Conservation (phyloP, 495 filamentous ascomycete species). For the Aspergillus indologenus region DNA sequence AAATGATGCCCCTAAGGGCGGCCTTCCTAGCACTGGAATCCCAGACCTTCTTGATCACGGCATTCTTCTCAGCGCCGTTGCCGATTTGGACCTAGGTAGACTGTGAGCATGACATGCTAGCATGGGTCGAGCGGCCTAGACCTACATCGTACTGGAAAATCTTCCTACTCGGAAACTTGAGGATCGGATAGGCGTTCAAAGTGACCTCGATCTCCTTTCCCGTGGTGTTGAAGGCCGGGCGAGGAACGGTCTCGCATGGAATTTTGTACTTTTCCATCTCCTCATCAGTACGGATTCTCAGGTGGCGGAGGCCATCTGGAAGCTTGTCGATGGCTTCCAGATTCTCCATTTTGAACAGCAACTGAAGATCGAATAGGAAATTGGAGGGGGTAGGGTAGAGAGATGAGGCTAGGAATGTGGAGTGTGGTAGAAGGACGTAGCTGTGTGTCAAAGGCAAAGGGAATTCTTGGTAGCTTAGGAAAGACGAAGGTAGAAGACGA, state of each 20-base stretch:
- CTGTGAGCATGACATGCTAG: conserved; percentile 2
- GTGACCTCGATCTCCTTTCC: conserved; percentile 57
- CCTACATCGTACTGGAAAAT: conserved; percentile 88
- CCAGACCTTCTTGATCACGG: conserved; percentile 73
- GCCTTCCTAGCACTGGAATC: conserved; percentile 54
- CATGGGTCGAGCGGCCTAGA: conserved; percentile 15
- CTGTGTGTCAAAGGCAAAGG: neutral
- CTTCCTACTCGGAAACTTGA: conserved; percentile 43
- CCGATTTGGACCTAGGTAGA: conserved; percentile 56
- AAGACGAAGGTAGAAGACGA: conserved; percentile 1
- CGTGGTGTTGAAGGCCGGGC: conserved; percentile 52
- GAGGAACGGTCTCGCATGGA: conserved; percentile 30
- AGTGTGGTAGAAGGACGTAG: neutral
- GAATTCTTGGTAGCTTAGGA: neutral
- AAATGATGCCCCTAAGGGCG: conserved; percentile 60
- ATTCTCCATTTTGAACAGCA: conserved; percentile 20
- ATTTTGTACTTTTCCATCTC: conserved; percentile 29
- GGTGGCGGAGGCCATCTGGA: conserved; percentile 25
- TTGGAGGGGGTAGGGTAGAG: no score
- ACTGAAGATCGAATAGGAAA: neutral
- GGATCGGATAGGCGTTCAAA: conserved; percentile 75
- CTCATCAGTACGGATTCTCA: conserved; percentile 24
- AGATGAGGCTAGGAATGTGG: neutral
- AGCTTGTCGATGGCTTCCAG: conserved; percentile 21
- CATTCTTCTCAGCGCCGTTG: conserved; percentile 57